Evolutionary conservation across 225 moss, liverwort and hornwort species (phyloP).

Genomic region (Straminergon stramineum): DNA sequence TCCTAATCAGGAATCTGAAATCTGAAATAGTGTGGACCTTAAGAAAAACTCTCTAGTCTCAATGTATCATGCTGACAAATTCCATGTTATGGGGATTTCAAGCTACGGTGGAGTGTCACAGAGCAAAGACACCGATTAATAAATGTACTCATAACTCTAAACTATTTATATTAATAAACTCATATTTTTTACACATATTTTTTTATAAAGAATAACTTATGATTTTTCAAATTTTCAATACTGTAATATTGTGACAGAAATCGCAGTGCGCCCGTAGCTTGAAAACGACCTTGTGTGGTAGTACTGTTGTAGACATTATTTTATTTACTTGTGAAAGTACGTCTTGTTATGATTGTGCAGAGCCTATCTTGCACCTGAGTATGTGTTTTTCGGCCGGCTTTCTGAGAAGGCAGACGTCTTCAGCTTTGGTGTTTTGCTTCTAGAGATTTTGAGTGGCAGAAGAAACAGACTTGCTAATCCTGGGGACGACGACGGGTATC

Average conservation of each 20-base stretch:
- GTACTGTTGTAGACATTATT: background rate
- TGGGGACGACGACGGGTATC: background rate
- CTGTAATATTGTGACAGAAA: background rate
- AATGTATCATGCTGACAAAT: background rate
- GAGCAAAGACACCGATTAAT: background rate
- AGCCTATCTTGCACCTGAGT: constrained; percentile 21
- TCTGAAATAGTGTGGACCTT: background rate
- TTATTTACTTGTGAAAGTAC: background rate
- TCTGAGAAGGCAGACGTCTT: constrained; percentile 24
- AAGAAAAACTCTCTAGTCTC: background rate
- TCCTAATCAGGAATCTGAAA: background rate
- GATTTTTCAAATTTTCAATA: background rate
- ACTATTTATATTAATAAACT: background rate
- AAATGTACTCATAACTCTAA: background rate
- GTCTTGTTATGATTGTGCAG: background rate
- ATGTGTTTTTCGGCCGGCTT: constrained; percentile 1
- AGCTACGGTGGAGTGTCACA: background rate
- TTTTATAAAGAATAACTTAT: background rate
- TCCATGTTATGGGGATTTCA: background rate
- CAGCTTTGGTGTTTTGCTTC: constrained; percentile 23
- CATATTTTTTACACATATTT: background rate
- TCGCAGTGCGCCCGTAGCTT: background rate
- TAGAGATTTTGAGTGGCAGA: constrained; percentile 18
- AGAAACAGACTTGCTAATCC: background rate
- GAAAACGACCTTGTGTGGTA: background rate